Conservation (phyloP, 176 grass and related monocot species). For the Chloris gayana region DNA sequence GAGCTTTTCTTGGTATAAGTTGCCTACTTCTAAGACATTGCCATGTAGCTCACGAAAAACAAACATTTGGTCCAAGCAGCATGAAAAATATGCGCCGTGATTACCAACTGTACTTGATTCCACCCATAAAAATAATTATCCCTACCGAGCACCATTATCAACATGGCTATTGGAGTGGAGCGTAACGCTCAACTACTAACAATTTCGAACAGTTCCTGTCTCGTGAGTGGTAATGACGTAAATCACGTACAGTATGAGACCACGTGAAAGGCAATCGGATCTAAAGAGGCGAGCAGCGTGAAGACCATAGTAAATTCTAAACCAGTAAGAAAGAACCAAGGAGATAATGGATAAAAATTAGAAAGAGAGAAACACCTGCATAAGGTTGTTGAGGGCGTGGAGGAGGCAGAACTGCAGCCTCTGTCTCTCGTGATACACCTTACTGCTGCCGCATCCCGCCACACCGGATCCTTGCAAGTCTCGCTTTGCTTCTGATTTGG, state of each 20-base stretch:
- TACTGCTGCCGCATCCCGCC: conserved; percentile 17
- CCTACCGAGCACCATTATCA: not conserved
- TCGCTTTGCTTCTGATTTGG: conserved; percentile 31
- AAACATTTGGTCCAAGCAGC: not conserved
- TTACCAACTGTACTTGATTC: not conserved
- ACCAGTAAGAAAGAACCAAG: not conserved
- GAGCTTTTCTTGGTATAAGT: not conserved
- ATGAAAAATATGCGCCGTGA: not conserved
- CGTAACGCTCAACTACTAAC: conserved; percentile 34
- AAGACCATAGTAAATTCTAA: not conserved
- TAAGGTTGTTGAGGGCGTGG: conserved; percentile 94
- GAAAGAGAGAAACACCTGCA: conserved; percentile 56
- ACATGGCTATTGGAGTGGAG: not conserved
- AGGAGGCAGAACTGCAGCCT: conserved; percentile 87
- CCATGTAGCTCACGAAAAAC: too few species aligned
- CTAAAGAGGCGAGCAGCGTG: not conserved
- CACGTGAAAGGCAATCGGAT: not conserved
- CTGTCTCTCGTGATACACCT: conserved; percentile 81
- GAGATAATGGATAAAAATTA: not conserved
- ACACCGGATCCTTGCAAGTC: conserved; percentile 6
- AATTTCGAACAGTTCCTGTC: not conserved
- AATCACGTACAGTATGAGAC: not conserved
- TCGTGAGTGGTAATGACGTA: not conserved
- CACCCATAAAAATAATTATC: not conserved
- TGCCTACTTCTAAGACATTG: not conserved